Evolutionary conservation across 2,329 filamentous ascomycete genomes (phyloP), one percentile per base, ranked within the genome.

Genomic region (Whalleya microplaca): DNA sequence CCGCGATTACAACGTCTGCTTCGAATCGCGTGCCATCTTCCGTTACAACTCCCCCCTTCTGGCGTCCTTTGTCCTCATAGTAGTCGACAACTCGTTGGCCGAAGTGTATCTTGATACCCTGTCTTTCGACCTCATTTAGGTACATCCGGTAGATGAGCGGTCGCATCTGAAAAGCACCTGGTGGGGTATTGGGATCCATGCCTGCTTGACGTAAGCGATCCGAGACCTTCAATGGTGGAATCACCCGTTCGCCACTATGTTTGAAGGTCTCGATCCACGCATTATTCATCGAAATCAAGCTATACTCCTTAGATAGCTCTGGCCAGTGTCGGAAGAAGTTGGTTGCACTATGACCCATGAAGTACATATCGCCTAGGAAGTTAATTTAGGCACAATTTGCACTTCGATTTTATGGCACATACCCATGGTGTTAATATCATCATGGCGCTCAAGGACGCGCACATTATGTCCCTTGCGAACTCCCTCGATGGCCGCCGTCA

Each of bases 401-500:
- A 3, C 9, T 37, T 37, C 32, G 6, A 37, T 37, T n/a, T 12
- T 3, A 62, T 41, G 18, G 12, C 3, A 53, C 59, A 40, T 66
- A 81, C 80, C 80, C 52, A 77, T 75, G 12, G 79, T 81, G 69
- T 81, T 83, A 68, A 82, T 81, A 45, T 74, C 71, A 14, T 72
- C 66, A 55, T 79, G 78, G 20, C 77, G 73, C 53, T 82, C 80
- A 9, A 84, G 71, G 20, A 83, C 71, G 2, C 72, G 69, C 55
- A 75, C 83, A 10, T 73, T 76, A 66, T 87, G 84, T 6, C 84
- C 84, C 69, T 87, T 84, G 19, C 82, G 78, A 46, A 80, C 72
- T 64, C 83, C 85, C 73, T 87, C 84, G 54, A 87, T 83, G 19
- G 83, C 81, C 10, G 83, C 82, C 8, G 84, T 84, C 29, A 87